Base-by-base conservation (phyloP, 768 basidiomycete genomes). In the Tylopilus sp. region DNA sequence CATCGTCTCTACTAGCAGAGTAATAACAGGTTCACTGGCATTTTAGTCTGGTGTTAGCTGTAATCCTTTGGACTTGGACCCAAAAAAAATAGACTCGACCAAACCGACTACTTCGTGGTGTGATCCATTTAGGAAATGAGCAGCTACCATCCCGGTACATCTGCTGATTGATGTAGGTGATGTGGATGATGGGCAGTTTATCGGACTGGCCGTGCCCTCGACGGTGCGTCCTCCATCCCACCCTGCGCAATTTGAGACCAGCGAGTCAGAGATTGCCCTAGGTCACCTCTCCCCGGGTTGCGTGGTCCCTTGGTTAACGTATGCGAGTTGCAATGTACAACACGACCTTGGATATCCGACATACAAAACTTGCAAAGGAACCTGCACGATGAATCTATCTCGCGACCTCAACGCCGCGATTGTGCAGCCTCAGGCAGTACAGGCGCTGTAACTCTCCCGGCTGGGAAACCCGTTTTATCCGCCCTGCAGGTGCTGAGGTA, bases 401-500 rank as follows among this genome's bases (percentile, higher is more conserved):
- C 28, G 20, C n/a, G 8, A 26, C 36, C 45, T 67, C 56, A 68
- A 36, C 55, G 25, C 13, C 56, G 62, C 11, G 53, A 44, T 17
- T n/a, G n/a, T n/a, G n/a, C n/a, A n/a, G n/a, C n/a, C n/a, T n/a
- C n/a, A n/a, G n/a, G n/a, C n/a, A 61, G 59, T 39, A 54, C 59
- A 30, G 67, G 61, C 4, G 67, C 64, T 5, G 49, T 26, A 50
- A 50, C 12, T 35, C 67, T 69, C 26, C 67, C 69, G 17, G 67
- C 50, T 23, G 59, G 53, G 23, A 69, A 41, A 64, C 25, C 45
- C 69, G 36, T 46, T 28, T 69, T 50, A 63, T 60, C 42, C 63
- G 59, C 47, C 52, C 63, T 21, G 66, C 65, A 43, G 65, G 55
- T 20, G 61, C 55, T 11, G 69, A 79, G 22, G 79, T 75, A 8